phyloP scores from a whole-genome alignment of 202 grass and related monocot species.

The Schoenoplectus triqueter region DNA sequence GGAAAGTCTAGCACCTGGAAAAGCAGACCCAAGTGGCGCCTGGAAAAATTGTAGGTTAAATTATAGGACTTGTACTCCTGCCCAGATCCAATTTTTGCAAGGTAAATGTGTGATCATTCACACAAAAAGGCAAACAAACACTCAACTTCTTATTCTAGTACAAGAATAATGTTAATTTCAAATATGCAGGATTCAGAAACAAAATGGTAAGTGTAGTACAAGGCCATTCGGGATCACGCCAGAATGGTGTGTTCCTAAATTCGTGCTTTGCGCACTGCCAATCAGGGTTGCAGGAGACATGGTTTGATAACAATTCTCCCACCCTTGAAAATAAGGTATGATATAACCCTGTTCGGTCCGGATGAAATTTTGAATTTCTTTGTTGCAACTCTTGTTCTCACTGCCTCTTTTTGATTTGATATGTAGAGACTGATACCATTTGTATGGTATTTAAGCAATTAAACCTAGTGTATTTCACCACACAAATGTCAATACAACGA shows the following conservation, averaged over 20 bases:
- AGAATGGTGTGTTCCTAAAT: slow-evolving; percentile 74
- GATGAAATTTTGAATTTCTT: not conserved
- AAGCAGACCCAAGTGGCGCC: slow-evolving; percentile 48
- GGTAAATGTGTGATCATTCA: slow-evolving; percentile 42
- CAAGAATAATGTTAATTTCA: slow-evolving; percentile 19
- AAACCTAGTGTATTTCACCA: not conserved
- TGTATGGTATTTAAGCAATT: not conserved
- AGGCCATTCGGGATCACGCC: slow-evolving; percentile 40
- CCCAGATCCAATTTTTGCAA: slow-evolving; percentile 75
- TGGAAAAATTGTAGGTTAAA: slow-evolving; percentile 78
- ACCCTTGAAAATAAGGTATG: slow-evolving; percentile 60
- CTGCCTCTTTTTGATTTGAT: not conserved
- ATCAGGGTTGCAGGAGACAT: slow-evolving; percentile 51
- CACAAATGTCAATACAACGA: not conserved
- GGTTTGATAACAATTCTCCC: slow-evolving; percentile 65
- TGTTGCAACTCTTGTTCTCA: not conserved
- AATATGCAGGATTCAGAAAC: slow-evolving; percentile 60
- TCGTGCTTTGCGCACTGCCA: slow-evolving; percentile 87
- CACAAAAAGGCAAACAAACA: not conserved
- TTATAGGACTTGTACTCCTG: slow-evolving; percentile 54
- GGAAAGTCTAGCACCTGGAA: slow-evolving; percentile 61
- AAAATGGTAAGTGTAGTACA: slow-evolving; percentile 55
- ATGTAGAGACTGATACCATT: not conserved
- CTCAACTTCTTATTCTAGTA: not conserved
- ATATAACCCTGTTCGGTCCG: not conserved